A percentile compares a stretch with the other conserved stretches of the same genome.
Evolutionary conservation across 345 rosid species (phyloP).

Genomic region (Murraya paniculata): DNA sequence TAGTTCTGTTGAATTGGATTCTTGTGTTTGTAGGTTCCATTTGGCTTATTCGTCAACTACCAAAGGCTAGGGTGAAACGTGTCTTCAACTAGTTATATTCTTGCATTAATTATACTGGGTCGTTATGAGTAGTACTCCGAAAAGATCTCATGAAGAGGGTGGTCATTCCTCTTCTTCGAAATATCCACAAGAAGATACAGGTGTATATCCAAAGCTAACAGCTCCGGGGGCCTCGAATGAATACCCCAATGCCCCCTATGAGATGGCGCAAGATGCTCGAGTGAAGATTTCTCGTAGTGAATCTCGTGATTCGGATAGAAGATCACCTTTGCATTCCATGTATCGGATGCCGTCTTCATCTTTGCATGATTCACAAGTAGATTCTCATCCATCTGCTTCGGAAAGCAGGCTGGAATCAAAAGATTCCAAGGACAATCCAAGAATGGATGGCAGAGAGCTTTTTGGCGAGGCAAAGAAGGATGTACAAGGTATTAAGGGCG

Average conservation of each 20-base stretch:
- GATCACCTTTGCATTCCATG: slow-evolving; percentile 68
- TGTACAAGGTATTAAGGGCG: slow-evolving; percentile 54
- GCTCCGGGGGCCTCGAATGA: slow-evolving; percentile 48
- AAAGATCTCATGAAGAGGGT: slow-evolving; percentile 83
- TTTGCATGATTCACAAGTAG: slow-evolving; percentile 57
- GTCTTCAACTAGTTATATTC: not conserved
- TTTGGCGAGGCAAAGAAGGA: slow-evolving; percentile 72
- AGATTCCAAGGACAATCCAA: slow-evolving; percentile 54
- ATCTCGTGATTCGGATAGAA: slow-evolving; percentile 72
- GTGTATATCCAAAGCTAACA: slow-evolving; percentile 55
- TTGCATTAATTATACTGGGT: not conserved
- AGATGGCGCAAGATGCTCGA: slow-evolving; percentile 54
- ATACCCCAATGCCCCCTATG: slow-evolving; percentile 51
- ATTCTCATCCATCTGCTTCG: slow-evolving; percentile 36
- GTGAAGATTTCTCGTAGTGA: slow-evolving; percentile 65
- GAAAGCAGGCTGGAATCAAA: slow-evolving; percentile 59
- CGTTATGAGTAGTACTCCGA: slow-evolving; percentile 71
- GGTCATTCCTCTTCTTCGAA: slow-evolving; percentile 68
- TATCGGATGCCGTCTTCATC: slow-evolving; percentile 52
- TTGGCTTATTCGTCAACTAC: not conserved
- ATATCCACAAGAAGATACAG: slow-evolving; percentile 68
- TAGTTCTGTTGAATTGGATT: not conserved
- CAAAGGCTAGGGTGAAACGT: not conserved
- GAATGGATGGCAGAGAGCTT: slow-evolving; percentile 58
- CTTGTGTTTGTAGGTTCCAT: slow-evolving; percentile 3